Evolutionary conservation across 2,329 filamentous ascomycete species (phyloP).

Genomic region (Bipolaris zeicola): DNA sequence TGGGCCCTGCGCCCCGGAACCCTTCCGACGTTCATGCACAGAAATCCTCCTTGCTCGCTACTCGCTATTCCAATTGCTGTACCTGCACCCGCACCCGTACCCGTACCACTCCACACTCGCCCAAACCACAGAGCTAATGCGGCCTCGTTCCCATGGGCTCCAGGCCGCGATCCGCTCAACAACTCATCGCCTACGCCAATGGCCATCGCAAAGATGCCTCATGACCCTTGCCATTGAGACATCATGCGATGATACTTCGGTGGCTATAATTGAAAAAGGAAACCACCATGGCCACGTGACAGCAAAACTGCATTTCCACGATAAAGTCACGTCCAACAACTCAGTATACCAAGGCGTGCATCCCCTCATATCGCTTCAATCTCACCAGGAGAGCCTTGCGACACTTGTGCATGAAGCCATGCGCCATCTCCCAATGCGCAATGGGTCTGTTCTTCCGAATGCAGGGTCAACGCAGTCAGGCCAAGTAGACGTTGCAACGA

Average conservation of each 20-base stretch:
- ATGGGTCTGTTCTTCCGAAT: background rate
- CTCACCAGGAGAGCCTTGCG: slow-evolving; percentile 75
- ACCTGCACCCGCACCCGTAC: background rate
- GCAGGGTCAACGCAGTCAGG: background rate
- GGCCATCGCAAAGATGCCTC: slow-evolving; percentile 31
- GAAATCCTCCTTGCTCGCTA: slow-evolving; percentile 2
- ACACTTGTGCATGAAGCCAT: slow-evolving; percentile 70
- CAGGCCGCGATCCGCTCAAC: slow-evolving; percentile 12
- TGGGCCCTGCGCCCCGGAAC: slow-evolving; percentile 1
- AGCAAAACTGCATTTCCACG: slow-evolving; percentile 74
- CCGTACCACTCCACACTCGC: background rate
- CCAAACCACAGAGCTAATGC: slow-evolving; percentile 27
- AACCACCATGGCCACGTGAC: slow-evolving; percentile 16
- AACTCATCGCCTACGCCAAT: slow-evolving; percentile 8
- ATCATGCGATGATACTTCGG: slow-evolving; percentile 91
- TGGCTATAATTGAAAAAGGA: slow-evolving; percentile 74
- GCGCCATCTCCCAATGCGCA: slow-evolving; percentile 54
- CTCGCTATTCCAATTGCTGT: background rate
- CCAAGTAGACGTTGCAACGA: slow-evolving; percentile 6
- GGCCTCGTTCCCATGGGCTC: slow-evolving; percentile 18
- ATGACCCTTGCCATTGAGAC: slow-evolving; percentile 75
- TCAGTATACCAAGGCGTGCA: slow-evolving; percentile 77
- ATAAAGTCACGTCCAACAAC: slow-evolving; percentile 82
- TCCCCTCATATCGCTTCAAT: slow-evolving; percentile 74
- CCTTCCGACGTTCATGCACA: slow-evolving; percentile 6